Evolutionary conservation across 1,284 basidiomycete genomes (phyloP).

Genomic region (Pseudozyma hubeiensis): DNA sequence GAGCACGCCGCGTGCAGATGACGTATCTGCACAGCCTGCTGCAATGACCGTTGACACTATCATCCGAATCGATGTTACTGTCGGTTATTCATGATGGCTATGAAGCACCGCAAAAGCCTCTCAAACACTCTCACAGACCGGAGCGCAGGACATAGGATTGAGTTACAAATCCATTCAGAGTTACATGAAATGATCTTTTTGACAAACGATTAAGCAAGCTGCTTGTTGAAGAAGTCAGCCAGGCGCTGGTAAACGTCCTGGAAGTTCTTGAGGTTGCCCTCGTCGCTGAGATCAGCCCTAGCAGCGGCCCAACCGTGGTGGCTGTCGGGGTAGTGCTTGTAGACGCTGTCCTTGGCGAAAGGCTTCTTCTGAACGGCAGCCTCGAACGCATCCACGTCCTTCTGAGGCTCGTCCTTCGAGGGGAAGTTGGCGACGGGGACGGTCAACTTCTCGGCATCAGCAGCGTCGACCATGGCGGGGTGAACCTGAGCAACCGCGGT

Average conservation of each 20-base stretch:
- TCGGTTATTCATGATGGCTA: too few species aligned
- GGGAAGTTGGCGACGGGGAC: conserved; percentile 76
- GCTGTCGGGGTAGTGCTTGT: conserved; percentile 72
- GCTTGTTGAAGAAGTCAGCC: conserved; percentile 54
- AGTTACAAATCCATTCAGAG: too few species aligned
- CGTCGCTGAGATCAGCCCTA: conserved; percentile 75
- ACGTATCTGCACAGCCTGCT: too few species aligned
- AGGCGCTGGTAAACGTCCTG: conserved; percentile 75
- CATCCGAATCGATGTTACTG: too few species aligned
- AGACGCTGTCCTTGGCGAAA: conserved; percentile 74
- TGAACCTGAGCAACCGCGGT: conserved; percentile 56
- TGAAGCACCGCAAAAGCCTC: too few species aligned
- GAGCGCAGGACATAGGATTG: too few species aligned
- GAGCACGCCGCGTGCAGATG: too few species aligned
- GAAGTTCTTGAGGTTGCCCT: conserved; percentile 77
- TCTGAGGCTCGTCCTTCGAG: conserved; percentile 74
- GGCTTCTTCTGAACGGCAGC: conserved; percentile 68
- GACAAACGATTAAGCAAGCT: conserved; percentile 19
- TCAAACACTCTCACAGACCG: too few species aligned
- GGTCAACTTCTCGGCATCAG: conserved; percentile 73
- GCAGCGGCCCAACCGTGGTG: conserved; percentile 79
- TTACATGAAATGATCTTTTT: neutral
- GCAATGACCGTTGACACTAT: too few species aligned
- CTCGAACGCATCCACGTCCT: conserved; percentile 72
- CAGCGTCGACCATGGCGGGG: conserved; percentile 73